A percentile compares a stretch with the other conserved stretches of the same genome.
Evolutionary conservation across 2,329 filamentous ascomycete genomes (phyloP).

Genomic region (Hansfordia pulvinata): DNA sequence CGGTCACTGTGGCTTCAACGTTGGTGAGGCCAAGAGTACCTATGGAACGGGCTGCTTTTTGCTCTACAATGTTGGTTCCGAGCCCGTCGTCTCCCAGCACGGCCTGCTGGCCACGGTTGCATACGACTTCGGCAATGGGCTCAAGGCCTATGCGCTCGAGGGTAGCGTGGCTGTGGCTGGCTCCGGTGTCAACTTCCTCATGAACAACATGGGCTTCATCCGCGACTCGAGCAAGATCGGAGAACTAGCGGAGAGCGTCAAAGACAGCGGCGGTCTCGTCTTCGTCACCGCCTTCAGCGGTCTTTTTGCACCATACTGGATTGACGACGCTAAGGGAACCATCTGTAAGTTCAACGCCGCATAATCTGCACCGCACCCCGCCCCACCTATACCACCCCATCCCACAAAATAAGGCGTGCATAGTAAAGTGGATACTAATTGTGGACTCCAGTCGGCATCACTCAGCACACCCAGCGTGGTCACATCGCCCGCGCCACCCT

Average conservation of each 20-base stretch:
- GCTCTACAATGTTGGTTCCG: slow-evolving; percentile 74
- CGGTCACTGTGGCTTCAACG: slow-evolving; percentile 71
- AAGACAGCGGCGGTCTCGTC: slow-evolving; percentile 70
- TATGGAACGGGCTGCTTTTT: slow-evolving; percentile 86
- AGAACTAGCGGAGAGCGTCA: slow-evolving; percentile 34
- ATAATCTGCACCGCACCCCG: too few relatives aligned
- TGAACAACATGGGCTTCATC: slow-evolving; percentile 50
- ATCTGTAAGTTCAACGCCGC: slow-evolving; percentile 42
- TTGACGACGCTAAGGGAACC: slow-evolving; percentile 81
- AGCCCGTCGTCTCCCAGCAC: slow-evolving; percentile 74
- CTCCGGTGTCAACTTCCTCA: slow-evolving; percentile 63
- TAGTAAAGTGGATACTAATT: too few relatives aligned
- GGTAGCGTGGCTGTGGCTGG: slow-evolving; percentile 75
- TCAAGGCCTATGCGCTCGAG: slow-evolving; percentile 57
- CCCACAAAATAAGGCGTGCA: too few relatives aligned
- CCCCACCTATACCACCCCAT: too few relatives aligned
- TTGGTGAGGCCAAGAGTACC: slow-evolving; percentile 79
- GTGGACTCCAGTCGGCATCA: slow-evolving; percentile 72
- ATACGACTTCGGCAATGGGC: slow-evolving; percentile 57
- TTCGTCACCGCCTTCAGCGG: slow-evolving; percentile 88
- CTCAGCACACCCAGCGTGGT: slow-evolving; percentile 70
- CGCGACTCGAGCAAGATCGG: slow-evolving; percentile 33
- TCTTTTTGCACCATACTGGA: slow-evolving; percentile 88
- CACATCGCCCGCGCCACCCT: slow-evolving; percentile 83
- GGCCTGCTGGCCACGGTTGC: slow-evolving; percentile 79